phyloP scores from a whole-genome alignment of 169 alveolate species.

The Plasmodium gallinaceum region DNA sequence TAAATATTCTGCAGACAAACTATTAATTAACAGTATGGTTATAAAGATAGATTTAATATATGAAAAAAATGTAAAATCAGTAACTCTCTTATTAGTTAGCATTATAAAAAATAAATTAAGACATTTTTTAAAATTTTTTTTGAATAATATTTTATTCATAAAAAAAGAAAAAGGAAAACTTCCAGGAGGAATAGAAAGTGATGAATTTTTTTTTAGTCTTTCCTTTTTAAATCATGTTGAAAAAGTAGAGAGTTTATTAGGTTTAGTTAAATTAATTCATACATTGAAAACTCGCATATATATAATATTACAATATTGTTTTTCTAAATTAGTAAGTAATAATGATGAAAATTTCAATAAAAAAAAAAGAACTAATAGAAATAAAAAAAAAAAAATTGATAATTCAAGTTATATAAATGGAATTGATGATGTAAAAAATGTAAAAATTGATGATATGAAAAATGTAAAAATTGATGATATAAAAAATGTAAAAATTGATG shows the following conservation, averaged over 20 bases:
- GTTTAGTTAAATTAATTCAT: constrained; percentile 21
- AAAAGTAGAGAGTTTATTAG: neutral
- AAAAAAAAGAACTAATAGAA: neutral
- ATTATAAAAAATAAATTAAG: constrained; percentile 43
- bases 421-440: neutral
- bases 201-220: too few relatives aligned
- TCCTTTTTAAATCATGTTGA: too few relatives aligned
- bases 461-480: neutral
- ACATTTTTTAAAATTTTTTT: constrained; percentile 11
- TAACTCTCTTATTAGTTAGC: constrained; percentile 16
- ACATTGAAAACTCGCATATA: constrained; percentile 4
- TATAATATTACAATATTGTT: constrained; percentile 4
- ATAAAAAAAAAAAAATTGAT: neutral
- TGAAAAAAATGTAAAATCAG: constrained; percentile 35
- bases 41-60: constrained; percentile 13
- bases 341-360: neutral
- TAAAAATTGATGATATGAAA: neutral
- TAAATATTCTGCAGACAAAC: constrained; percentile 13
- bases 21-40: constrained; percentile 38
- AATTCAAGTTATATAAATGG: neutral
- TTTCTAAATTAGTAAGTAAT: constrained; percentile 1
- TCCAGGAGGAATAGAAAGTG: too few relatives aligned
- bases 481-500: neutral
- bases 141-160: constrained; percentile 11
- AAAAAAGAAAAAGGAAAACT: neutral